phyloP scores from a whole-genome alignment of 2,329 filamentous ascomycete species.

The Aspergillus fijiensis region DNA sequence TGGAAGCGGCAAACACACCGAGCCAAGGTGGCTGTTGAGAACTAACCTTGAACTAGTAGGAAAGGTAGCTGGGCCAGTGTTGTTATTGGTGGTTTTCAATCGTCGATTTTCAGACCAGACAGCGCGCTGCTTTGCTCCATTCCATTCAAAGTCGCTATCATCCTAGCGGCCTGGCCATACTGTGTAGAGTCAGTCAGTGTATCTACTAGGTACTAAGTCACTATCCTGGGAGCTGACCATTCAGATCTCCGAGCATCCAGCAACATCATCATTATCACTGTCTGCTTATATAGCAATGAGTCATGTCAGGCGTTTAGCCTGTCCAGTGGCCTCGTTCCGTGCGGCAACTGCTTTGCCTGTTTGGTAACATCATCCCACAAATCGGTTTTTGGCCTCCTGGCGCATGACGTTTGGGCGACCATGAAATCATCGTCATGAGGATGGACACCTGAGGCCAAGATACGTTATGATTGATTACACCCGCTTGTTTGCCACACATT shows the following conservation, averaged over 20 bases:
- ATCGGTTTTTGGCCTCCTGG: background rate
- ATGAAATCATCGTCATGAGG: background rate
- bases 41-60: background rate
- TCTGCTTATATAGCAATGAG: background rate
- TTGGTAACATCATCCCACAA: background rate
- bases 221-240: background rate
- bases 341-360: background rate
- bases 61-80: background rate
- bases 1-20: conserved; percentile 16
- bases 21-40: conserved; percentile 12
- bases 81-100: background rate
- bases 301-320: background rate
- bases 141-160: background rate
- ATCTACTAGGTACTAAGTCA: too few relatives aligned
- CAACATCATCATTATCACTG: background rate
- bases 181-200: too few relatives aligned
- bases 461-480: background rate
- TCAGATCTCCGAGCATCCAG: background rate
- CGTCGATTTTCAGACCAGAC: background rate
- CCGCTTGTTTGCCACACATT: background rate
- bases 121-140: background rate
- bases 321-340: background rate
- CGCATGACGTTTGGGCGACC: background rate
- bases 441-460: background rate
- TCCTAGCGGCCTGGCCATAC: background rate